Base-by-base conservation (phyloP, 352 stramenopile species). In the Phytophthora brassicae region DNA sequence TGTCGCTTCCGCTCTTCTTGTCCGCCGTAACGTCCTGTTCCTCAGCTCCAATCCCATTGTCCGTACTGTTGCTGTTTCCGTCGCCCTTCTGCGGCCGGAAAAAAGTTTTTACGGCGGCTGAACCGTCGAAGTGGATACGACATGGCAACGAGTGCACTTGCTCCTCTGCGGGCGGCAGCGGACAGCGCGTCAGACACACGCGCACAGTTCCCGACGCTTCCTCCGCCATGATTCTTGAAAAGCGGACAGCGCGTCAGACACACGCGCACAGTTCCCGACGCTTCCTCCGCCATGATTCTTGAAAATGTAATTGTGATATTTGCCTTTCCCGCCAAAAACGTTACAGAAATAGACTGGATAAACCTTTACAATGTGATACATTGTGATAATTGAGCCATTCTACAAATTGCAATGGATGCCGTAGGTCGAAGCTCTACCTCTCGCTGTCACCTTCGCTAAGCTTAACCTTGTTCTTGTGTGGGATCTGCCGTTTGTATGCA, bases 221-320 rank as follows among this genome's bases (percentile, higher is more conserved):
- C 36, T 72, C 56, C 16, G 49, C 41, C 68, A 76, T 76, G 0
- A 24, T 41, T 13, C 24, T 58, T 51, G 22, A 28, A 47, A n/a
- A 94, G 64, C 26, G 86, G 86, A 31, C 83, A 94, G 44, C 86
- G 79, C 68, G 84, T 92, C 46, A 90, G 68, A 66, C 83, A 92
- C 39, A 92, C 77, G 35, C 64, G 65, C 31, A 78, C 66, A 13
- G 42, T 53, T 6, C 38, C 52, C 22, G 64, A 58, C 17, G 51
- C 33, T 16, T 67, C 29, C 36, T 72, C 56, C 16, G 49, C 41
- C 68, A 76, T 76, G 0, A 24, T 41, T 13, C 24, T 58, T 51
- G 22, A 28, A 47, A 29, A 19, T 39, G 2, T 1, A 26, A 43
- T 50, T 26, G 17, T n/a, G 19, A 23, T 54, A 72, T 56, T 29